Evolutionary conservation across 768 basidiomycete genomes (phyloP).

Genomic region (Panaeolus cyanescens): DNA sequence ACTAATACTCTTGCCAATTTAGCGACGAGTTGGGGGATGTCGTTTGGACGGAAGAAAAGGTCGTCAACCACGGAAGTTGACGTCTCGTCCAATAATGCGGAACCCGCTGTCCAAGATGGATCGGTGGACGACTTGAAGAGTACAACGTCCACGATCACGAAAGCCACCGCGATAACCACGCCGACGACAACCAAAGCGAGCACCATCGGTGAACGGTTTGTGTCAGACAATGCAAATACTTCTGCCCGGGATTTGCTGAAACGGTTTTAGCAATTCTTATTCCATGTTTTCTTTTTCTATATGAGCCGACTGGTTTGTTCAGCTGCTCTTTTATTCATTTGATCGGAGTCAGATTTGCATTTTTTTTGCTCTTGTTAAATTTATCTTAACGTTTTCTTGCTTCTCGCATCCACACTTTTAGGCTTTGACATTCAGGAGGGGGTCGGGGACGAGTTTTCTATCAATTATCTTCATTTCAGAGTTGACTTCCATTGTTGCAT

Average conservation of each 20-base stretch:
- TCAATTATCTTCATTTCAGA: background rate
- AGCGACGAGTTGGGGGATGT: constrained; percentile 66
- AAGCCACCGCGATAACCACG: background rate
- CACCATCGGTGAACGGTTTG: constrained; percentile 7
- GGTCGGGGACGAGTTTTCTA: background rate
- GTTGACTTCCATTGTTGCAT: constrained; percentile 1
- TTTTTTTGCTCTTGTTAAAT: constrained; percentile 3
- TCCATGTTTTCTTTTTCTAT: background rate
- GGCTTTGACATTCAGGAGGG: background rate
- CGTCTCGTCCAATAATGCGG: constrained; percentile 6
- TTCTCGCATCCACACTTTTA: background rate
- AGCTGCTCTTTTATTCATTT: background rate
- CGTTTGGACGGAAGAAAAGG: constrained; percentile 62
- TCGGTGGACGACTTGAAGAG: constrained; percentile 25
- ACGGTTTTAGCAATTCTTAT: constrained; percentile 6
- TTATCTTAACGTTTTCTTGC: constrained; percentile 1
- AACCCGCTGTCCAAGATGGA: constrained; percentile 26
- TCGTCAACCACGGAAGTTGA: background rate
- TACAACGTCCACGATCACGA: background rate
- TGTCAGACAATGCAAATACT: background rate
- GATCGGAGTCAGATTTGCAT: constrained; percentile 1
- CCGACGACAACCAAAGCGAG: constrained; percentile 9
- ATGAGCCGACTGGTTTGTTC: background rate
- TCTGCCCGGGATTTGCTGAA: constrained; percentile 11
- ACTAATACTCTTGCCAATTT: constrained; percentile 57